Base-by-base conservation (phyloP, 2,329 filamentous ascomycete genomes). In the Raffaelea ambrosiae region DNA sequence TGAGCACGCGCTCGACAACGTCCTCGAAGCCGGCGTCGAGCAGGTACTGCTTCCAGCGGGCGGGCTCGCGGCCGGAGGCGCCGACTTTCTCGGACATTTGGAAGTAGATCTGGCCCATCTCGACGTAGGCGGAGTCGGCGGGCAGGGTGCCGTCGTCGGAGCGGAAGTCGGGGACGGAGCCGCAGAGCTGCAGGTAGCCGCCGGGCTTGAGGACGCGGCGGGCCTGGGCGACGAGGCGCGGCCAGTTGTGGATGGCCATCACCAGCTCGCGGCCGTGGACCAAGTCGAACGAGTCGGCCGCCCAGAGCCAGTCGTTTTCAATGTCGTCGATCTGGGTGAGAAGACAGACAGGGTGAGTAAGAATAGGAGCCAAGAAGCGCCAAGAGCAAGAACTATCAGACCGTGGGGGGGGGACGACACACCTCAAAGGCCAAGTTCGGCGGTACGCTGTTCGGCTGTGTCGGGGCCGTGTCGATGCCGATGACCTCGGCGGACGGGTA, bases 381-480 rank as follows among this genome's bases (percentile, higher is more conserved):
- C n/a, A n/a, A n/a, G n/a, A n/a, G n/a, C n/a, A n/a, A n/a, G n/a
- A n/a, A n/a, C n/a, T n/a, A n/a, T n/a, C n/a, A n/a, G n/a, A n/a
- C n/a, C n/a, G n/a, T n/a, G n/a, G n/a, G n/a, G n/a, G n/a, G n/a
- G n/a, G n/a, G n/a, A n/a, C n/a, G n/a, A 38, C 35, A 38, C 8
- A 38, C 35, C 35, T 66, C 62, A 40, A 65, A 67, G 3, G 48
- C 50, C 20, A 61, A 64, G 46, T 66, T 65, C 5, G 63, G 61
- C 3, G 65, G 63, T 1, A 66, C 59, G 59, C 63, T 61, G 40
- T 62, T 62, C 4, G 72, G 70, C 51, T 76, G 72, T 18, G 73
- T 67, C 16, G 74, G 64, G 39, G 72, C 73, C 3, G 76, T 63
- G 56, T 76, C 73, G 11, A 69, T 70, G 20, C 73, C 73, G 36